Evolutionary conservation across 140 eudicot species (phyloP).

Genomic region (Flaveria floridana): DNA sequence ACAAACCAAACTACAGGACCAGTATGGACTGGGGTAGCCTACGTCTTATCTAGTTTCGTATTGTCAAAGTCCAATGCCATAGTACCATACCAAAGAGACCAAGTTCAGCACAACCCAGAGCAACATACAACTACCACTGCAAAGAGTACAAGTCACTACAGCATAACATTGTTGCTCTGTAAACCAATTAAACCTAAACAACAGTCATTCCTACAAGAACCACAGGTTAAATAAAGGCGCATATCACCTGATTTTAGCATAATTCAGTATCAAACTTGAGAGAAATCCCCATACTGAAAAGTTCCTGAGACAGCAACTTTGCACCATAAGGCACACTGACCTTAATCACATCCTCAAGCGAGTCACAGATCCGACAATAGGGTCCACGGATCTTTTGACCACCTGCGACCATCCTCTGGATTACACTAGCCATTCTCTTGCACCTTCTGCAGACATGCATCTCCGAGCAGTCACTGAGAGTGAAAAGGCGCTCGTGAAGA

Average conservation of each 20-base stretch:
- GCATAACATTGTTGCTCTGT: not conserved
- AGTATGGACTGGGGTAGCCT: no score
- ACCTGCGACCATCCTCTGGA: conserved; percentile 56
- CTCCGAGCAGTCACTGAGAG: conserved; percentile 72
- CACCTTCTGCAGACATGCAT: conserved; percentile 78
- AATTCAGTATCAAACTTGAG: conserved; percentile 74
- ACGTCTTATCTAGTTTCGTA: no score
- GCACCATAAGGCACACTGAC: conserved; percentile 92
- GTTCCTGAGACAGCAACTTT: conserved; percentile 72
- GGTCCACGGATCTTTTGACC: conserved; percentile 91
- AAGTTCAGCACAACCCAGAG: conserved; percentile 24
- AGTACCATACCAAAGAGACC: not conserved
- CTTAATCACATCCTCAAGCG: conserved; percentile 60
- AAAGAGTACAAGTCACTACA: conserved; percentile 17
- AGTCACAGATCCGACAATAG: conserved; percentile 75
- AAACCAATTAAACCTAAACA: conserved; percentile 9
- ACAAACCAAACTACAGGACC: no score
- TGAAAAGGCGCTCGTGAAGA: conserved; percentile 82
- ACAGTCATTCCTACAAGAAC: conserved; percentile 9
- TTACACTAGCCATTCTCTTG: conserved; percentile 66
- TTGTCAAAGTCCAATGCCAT: no score
- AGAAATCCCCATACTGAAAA: conserved; percentile 85
- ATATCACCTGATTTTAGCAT: conserved; percentile 37
- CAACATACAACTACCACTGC: conserved; percentile 24
- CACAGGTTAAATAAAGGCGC: conserved; percentile 6